Evolutionary conservation across 2,329 filamentous ascomycete genomes (phyloP).

Genomic region (Aaosphaeria pasadenensis): DNA sequence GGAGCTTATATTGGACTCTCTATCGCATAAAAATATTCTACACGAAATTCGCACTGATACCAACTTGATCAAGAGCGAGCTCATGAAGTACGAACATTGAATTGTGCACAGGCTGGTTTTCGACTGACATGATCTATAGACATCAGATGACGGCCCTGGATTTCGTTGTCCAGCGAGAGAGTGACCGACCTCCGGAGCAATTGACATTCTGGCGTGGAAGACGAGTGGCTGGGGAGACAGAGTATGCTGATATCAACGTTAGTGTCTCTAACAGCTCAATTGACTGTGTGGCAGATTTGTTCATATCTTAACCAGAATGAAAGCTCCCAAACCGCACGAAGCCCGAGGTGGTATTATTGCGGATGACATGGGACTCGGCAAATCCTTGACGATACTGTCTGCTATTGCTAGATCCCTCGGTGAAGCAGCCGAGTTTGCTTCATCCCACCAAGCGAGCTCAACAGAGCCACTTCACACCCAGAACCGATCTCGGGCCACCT

Average conservation of each 20-base stretch:
- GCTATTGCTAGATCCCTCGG: conserved; percentile 9
- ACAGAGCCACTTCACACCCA: background rate
- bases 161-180: conserved; percentile 28
- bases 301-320: background rate
- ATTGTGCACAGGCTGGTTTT: conserved; percentile 13
- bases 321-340: conserved; percentile 9
- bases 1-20: background rate
- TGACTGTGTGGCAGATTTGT: background rate
- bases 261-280: background rate
- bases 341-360: conserved; percentile 44
- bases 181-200: conserved; percentile 25
- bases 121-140: conserved; percentile 13
- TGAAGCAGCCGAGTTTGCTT: conserved; percentile 5
- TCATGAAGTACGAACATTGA: conserved; percentile 3
- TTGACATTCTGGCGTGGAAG: conserved; percentile 23
- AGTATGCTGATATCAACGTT: background rate
- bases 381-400: conserved; percentile 12
- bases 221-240: background rate
- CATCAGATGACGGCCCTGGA: conserved; percentile 27
- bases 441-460: background rate
- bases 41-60: background rate
- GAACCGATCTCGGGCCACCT: conserved; percentile 8
- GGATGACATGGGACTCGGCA: conserved; percentile 24
- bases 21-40: background rate
- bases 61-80: conserved; percentile 2